These are phyloP conservation scores for Skeletonema potamos DNA, from an alignment of 108 stramenopile genomes.

Conservation along the genomic window DNA sequence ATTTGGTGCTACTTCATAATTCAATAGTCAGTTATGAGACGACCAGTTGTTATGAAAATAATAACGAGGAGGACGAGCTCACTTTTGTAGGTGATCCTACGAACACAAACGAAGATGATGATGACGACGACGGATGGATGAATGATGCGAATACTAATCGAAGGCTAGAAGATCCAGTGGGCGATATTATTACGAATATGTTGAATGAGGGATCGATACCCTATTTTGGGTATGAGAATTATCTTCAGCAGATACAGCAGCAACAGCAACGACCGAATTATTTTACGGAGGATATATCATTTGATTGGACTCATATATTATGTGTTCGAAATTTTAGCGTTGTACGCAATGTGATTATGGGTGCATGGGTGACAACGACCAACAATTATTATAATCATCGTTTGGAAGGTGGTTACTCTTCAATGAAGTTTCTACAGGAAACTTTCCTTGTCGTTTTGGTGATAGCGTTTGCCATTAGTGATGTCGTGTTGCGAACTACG, in stretches of 20 bases:
- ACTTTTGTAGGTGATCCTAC: not conserved
- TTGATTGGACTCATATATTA: not conserved
- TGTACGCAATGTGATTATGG: not conserved
- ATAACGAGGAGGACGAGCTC: no score
- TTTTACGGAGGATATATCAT: not conserved
- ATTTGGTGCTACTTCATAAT: no score
- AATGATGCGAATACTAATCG: not conserved
- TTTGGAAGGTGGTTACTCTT: not conserved
- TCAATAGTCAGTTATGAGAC: no score
- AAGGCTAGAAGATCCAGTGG: conserved; percentile 29
- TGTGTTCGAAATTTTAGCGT: not conserved
- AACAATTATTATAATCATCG: not conserved
- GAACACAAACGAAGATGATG: not conserved
- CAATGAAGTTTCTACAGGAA: conserved; percentile 32
- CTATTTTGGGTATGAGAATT: conserved; percentile 28
- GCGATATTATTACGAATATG: conserved; percentile 28
- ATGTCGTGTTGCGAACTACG: conserved; percentile 14
- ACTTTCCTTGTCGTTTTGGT: conserved; percentile 16
- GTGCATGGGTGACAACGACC: not conserved
- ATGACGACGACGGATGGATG: conserved; percentile 2
- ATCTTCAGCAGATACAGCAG: not conserved
- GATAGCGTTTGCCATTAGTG: conserved; percentile 17
- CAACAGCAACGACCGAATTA: not conserved
- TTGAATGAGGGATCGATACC: conserved; percentile 35
- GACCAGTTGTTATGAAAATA: no score